Evolutionary conservation across 148 eudicot genomes (phyloP).

Genomic region (Vaccinium corymbosum): DNA sequence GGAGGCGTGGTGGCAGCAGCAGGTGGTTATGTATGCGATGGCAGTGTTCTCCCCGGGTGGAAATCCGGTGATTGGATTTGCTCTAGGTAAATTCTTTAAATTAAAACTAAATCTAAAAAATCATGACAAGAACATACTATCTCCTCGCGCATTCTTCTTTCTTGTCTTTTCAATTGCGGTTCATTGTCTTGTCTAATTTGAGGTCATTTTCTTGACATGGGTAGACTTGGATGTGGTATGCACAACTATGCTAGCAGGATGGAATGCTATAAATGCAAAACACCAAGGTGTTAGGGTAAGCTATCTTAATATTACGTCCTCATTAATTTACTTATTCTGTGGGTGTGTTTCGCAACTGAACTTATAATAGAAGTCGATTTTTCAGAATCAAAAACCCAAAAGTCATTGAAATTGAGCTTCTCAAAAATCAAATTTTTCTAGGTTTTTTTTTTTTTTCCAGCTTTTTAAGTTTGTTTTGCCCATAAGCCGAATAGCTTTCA

Average conservation of each 20-base stretch:
- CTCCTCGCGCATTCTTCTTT: background rate
- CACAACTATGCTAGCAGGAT: constrained; percentile 83
- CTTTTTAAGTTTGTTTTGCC: background rate
- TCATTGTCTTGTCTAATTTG: background rate
- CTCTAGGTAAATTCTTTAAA: constrained; percentile 31
- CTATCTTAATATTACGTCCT: background rate
- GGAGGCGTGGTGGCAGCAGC: constrained; percentile 28
- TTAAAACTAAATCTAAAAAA: background rate
- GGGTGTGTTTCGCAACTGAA: background rate
- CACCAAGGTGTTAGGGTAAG: constrained; percentile 55
- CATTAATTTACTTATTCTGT: background rate
- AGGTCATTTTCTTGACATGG: background rate
- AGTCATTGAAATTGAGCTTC: background rate
- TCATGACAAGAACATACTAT: background rate
- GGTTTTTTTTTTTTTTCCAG: background rate
- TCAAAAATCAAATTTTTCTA: background rate
- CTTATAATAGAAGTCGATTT: background rate
- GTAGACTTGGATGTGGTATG: constrained; percentile 60
- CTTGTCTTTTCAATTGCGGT: background rate
- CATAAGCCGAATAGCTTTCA: background rate
- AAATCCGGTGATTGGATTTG: constrained; percentile 89
- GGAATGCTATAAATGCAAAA: constrained; percentile 68
- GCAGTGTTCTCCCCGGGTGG: constrained; percentile 61
- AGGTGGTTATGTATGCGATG: constrained; percentile 31
- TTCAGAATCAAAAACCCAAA: background rate